A percentile compares a stretch with the other conserved stretches of the same genome.
Conservation (phyloP, 371 early-diverging fungal genomes). For the Phascolomyces articulosus region DNA sequence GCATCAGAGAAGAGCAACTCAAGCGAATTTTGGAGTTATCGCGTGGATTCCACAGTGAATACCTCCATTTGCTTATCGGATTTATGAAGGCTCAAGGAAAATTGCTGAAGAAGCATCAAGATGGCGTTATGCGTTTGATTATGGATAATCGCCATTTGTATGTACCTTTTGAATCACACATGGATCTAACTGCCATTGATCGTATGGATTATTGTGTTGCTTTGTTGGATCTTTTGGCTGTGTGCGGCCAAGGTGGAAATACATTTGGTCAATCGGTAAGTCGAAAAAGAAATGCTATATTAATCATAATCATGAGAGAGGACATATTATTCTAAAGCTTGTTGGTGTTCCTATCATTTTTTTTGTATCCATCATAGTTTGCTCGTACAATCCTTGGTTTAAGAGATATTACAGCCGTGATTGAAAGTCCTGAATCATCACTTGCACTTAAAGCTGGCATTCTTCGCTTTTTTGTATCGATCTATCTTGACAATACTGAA, state of each 20-base stretch:
- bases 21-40: conserved; percentile 46
- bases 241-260: conserved; percentile 58
- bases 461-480: conserved; percentile 33
- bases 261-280: conserved; percentile 52
- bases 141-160: conserved; percentile 47
- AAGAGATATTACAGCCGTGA: conserved; percentile 22
- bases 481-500: conserved; percentile 42
- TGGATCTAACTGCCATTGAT: conserved; percentile 19
- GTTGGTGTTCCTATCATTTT: no score
- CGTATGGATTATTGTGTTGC: conserved; percentile 42
- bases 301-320: background rate
- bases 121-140: conserved; percentile 39
- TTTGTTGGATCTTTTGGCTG: conserved; percentile 40
- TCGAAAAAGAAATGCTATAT: background rate
- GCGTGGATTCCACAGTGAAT: conserved; percentile 37
- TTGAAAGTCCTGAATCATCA: conserved; percentile 15
- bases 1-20: conserved; percentile 43
- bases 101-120: conserved; percentile 50
- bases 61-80: conserved; percentile 38
- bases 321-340: no score
- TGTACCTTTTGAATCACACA: conserved; percentile 32
- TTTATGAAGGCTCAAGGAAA: conserved; percentile 51
- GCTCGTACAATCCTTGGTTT: conserved; percentile 39
- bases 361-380: no score
- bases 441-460: conserved; percentile 25